A percentile compares a stretch with the other conserved stretches of the same genome.
These are phyloP conservation scores for Neonectria faginata DNA, from an alignment of 2,329 filamentous ascomycete species.

Conservation along the genomic window DNA sequence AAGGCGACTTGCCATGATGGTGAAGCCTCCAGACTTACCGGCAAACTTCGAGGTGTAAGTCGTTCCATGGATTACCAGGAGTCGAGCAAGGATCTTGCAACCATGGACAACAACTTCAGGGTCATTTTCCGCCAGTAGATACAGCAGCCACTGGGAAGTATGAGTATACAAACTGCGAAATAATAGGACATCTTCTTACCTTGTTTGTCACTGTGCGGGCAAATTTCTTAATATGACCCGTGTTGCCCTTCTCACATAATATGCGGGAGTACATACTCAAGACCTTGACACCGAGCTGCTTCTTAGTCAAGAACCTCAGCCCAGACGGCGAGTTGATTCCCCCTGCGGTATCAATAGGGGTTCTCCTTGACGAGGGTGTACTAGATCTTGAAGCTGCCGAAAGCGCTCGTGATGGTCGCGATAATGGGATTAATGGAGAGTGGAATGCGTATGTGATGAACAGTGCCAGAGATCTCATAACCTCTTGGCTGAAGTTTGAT, in stretches of 20 bases:
- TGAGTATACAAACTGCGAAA: slow-evolving; percentile 26
- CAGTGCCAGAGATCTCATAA: slow-evolving; percentile 86
- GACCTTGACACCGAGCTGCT: slow-evolving; percentile 79
- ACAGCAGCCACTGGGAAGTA: slow-evolving; percentile 80
- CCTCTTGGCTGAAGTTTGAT: slow-evolving; percentile 84
- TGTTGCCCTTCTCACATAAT: slow-evolving; percentile 78
- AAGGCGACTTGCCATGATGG: slow-evolving; percentile 83
- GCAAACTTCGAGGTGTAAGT: slow-evolving; percentile 88
- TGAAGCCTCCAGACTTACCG: slow-evolving; percentile 86
- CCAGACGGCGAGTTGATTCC: slow-evolving; percentile 46
- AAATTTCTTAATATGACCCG: slow-evolving; percentile 83
- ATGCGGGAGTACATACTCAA: slow-evolving; percentile 82
- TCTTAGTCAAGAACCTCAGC: slow-evolving; percentile 65
- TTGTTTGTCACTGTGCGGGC: slow-evolving; percentile 95
- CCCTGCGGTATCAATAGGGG: slow-evolving; percentile 51
- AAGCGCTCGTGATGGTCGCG: slow-evolving; percentile 63
- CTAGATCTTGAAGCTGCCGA: slow-evolving; percentile 55
- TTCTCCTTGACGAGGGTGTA: slow-evolving; percentile 55
- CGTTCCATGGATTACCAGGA: slow-evolving; percentile 84
- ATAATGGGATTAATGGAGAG: slow-evolving; percentile 59
- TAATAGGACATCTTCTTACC: slow-evolving; percentile 60
- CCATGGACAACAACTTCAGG: slow-evolving; percentile 84
- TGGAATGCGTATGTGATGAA: slow-evolving; percentile 96
- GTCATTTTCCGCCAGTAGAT: slow-evolving; percentile 88
- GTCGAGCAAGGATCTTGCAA: slow-evolving; percentile 83